These are phyloP conservation scores for Candida maesae DNA, from an alignment of 805 yeast species.

Conservation along the genomic window DNA sequence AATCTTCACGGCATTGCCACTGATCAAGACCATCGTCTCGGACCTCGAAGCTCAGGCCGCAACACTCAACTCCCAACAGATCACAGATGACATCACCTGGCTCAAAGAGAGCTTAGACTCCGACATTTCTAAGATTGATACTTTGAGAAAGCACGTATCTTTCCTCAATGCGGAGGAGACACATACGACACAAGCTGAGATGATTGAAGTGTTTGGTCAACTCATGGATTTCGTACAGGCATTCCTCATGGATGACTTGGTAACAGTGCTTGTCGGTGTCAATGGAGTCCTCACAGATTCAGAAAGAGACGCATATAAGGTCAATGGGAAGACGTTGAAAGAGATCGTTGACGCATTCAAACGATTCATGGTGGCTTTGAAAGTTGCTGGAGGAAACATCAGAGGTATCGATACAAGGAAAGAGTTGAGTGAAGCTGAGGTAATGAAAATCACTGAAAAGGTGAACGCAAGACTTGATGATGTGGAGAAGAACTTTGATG, in stretches of 20 bases:
- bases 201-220: conserved; percentile 17
- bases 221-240: conserved; percentile 16
- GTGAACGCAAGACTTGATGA: conserved; percentile 6
- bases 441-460: not conserved
- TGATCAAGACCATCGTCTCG: conserved; percentile 9
- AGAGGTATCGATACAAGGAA: not conserved
- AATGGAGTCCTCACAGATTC: conserved; percentile 3
- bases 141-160: conserved; percentile 13
- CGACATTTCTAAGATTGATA: conserved; percentile 13
- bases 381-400: conserved; percentile 3
- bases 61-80: not conserved
- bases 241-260: conserved; percentile 18
- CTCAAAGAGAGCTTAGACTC: conserved; percentile 11
- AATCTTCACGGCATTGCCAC: conserved; percentile 14
- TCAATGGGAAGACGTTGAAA: conserved; percentile 5
- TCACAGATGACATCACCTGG: conserved; percentile 21
- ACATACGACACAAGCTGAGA: conserved; percentile 17
- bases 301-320: conserved; percentile 2
- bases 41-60: conserved; percentile 3
- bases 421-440: not conserved
- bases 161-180: conserved; percentile 22
- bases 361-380: conserved; percentile 10
- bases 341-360: conserved; percentile 7
- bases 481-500: conserved; percentile 9
- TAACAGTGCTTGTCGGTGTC: conserved; percentile 13